Evolutionary conservation across 441 rosid genomes (phyloP).

Genomic region (Breynia disticha): DNA sequence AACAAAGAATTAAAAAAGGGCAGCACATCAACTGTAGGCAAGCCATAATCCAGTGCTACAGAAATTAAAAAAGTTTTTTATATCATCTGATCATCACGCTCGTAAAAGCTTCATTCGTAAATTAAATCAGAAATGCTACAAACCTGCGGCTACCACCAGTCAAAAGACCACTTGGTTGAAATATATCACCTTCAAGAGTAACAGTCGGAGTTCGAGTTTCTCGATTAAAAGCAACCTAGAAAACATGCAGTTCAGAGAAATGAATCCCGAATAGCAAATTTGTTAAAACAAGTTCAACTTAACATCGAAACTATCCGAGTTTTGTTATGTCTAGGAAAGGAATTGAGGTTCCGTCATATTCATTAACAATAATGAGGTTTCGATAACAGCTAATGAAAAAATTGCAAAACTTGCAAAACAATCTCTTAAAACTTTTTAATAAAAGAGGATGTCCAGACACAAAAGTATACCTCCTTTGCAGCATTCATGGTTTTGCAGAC

Average conservation of each 20-base stretch:
- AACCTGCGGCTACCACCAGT: constrained; percentile 98
- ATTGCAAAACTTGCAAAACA: no score
- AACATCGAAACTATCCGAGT: no score
- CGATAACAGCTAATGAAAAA: no score
- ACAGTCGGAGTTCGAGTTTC: constrained; percentile 72
- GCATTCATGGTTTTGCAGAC: constrained; percentile 79
- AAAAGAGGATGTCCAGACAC: neutral
- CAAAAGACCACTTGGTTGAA: constrained; percentile 92
- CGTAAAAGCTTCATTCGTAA: neutral
- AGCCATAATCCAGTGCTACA: neutral
- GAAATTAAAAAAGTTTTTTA: neutral
- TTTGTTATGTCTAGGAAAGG: no score
- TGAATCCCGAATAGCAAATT: no score
- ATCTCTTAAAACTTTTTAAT: neutral
- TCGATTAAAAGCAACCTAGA: constrained; percentile 74
- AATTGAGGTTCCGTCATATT: no score
- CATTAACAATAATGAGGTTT: no score
- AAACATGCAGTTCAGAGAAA: neutral
- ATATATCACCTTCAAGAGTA: constrained; percentile 92
- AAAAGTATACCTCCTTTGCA: constrained; percentile 76
- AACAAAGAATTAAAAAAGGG: no score
- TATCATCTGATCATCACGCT: neutral
- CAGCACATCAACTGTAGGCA: no score
- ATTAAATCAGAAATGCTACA: constrained; percentile 7
- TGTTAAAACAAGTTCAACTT: no score